phyloP scores from a whole-genome alignment of 2,329 filamentous ascomycete species.

The Alternaria conjuncta region DNA sequence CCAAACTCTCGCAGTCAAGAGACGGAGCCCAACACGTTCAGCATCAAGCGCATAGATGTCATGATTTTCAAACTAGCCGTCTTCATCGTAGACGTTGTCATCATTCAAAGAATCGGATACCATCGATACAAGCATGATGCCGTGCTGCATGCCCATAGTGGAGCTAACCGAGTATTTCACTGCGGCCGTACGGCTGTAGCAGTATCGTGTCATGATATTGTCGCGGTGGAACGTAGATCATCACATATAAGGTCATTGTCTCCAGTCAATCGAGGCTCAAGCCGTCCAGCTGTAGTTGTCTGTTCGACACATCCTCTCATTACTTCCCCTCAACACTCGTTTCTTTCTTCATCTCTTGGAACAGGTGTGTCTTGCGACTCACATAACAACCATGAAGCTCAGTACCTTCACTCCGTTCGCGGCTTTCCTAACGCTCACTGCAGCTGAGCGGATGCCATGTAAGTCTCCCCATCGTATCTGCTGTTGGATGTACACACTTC shows the following conservation, averaged over 20 bases:
- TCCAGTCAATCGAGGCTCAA: neutral
- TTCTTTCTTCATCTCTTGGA: neutral
- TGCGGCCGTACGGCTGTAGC: constrained; percentile 1
- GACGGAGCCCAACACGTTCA: neutral
- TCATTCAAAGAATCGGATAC: neutral
- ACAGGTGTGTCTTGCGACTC: neutral
- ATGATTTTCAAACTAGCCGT: neutral
- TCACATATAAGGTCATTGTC: constrained; percentile 23
- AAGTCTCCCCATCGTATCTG: neutral
- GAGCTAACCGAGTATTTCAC: constrained; percentile 12
- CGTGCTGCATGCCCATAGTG: constrained; percentile 28
- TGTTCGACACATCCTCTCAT: constrained; percentile 19
- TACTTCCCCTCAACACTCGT: constrained; percentile 14
- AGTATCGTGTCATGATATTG: constrained; percentile 2
- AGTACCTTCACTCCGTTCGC: constrained; percentile 17
- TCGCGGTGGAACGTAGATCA: constrained; percentile 1
- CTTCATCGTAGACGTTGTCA: neutral
- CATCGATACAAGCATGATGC: constrained; percentile 24
- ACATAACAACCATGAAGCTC: constrained; percentile 27
- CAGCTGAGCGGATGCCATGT: constrained; percentile 25
- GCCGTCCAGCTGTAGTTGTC: constrained; percentile 12
- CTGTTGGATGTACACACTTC: neutral
- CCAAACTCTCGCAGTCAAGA: neutral
- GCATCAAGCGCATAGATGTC: neutral
- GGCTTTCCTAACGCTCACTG: constrained; percentile 11